Percentiles rank a stretch among this genome's conserved stretches.
Evolutionary conservation across 176 grass and related monocot species (phyloP).

Genomic region (Elaeis guineensis): DNA sequence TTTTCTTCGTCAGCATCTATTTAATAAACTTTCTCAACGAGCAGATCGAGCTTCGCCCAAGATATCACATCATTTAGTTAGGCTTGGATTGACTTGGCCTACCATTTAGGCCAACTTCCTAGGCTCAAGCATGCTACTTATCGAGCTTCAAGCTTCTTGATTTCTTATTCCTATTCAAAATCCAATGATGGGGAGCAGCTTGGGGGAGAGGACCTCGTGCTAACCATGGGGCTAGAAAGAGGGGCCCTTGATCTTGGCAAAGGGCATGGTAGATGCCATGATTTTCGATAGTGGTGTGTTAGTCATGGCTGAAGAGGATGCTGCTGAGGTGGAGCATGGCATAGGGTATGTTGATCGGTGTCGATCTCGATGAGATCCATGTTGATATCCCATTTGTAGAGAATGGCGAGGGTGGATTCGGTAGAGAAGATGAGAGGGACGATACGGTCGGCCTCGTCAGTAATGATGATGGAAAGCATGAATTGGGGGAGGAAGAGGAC

Average conservation of each 20-base stretch:
- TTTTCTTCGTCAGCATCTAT: too few relatives aligned
- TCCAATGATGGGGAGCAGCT: constrained; percentile 22
- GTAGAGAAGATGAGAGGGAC: constrained; percentile 91
- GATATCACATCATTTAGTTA: too few relatives aligned
- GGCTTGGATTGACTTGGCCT: too few relatives aligned
- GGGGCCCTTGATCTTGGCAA: constrained; percentile 57
- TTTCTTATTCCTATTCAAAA: neutral
- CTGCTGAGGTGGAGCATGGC: constrained; percentile 76
- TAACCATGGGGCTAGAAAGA: constrained; percentile 53
- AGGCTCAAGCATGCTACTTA: too few relatives aligned
- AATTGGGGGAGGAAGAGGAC: constrained; percentile 78
- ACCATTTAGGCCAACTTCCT: too few relatives aligned
- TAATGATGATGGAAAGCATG: constrained; percentile 63
- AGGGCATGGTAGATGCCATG: constrained; percentile 66
- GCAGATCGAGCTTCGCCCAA: too few relatives aligned
- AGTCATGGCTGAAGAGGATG: constrained; percentile 93
- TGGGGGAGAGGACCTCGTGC: constrained; percentile 83
- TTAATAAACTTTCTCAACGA: too few relatives aligned
- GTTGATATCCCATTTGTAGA: constrained; percentile 79
- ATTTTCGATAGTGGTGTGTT: constrained; percentile 63
- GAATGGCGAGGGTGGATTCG: constrained; percentile 45
- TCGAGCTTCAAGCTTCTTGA: too few relatives aligned
- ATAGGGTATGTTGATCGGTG: constrained; percentile 79
- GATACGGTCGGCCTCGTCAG: constrained; percentile 5
- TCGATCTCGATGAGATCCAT: constrained; percentile 95